Evolutionary conservation across 371 early-diverging fungal species (phyloP), one percentile per base, ranked within the genome.

Genomic region (Syncephalastrum contaminatum): DNA sequence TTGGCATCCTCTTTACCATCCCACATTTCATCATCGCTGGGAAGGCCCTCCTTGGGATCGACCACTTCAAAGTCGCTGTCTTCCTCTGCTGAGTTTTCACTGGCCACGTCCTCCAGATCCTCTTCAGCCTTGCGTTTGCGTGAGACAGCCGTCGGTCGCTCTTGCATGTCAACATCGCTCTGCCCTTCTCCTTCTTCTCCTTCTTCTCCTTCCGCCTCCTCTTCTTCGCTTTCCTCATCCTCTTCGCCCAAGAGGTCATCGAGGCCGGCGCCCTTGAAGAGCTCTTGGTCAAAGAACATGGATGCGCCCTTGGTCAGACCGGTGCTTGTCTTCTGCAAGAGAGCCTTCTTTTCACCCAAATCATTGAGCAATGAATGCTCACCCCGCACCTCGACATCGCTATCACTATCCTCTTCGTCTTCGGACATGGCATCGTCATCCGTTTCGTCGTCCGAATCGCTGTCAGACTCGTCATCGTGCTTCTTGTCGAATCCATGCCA

Each of bases 221-320:
- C 67, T 2, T 69, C 57, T 7, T 66, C 69, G 0, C 75, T 77
- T 2, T 78, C 80, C 21, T 83, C 81, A 5, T 81, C 79, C 1
- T 86, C 86, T 39, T 83, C 81, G 36, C 85, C 85, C n/a, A 80
- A 77, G 16, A 85, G 72, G 21, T 80, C 83, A 3, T 74, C 72
- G 10, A 71, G 65, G 30, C 74, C 73, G 40, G 86, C 61, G 24
- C 77, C 81, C 64, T 93, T 86, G 75, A 97, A 97, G 22, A 95
- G 63, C 4, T 94, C 93, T 66, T 95, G 94, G 64, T 94, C 92
- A 75, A 97, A 96, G 79, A 94, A 96, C 78, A 92, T 76, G 20
- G 87, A 80, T 14, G 97, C 94, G 10, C 85, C 83, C 47, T 88
- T 90, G 4, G 90, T 88, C 21, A 94, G 80, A 43, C 85, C 83